Conservation (phyloP, 176 grass and related monocot species). For the Oryza glumipatula region DNA sequence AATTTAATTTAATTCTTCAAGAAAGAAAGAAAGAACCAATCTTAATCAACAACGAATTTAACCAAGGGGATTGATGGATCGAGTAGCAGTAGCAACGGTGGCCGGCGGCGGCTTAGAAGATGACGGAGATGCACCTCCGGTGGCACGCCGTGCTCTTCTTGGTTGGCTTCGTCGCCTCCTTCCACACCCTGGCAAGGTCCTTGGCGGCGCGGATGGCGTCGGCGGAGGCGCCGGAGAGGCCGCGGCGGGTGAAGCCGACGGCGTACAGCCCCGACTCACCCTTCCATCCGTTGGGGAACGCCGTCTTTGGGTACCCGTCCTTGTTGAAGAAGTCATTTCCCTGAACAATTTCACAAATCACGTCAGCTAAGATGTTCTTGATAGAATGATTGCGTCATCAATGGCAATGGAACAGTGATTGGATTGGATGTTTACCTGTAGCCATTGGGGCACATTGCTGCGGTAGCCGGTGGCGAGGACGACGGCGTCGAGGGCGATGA, state of each 20-base stretch:
- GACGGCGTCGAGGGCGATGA: constrained; percentile 60
- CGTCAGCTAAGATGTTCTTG: neutral
- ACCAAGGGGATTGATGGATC: constrained; percentile 42
- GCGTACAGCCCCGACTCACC: constrained; percentile 75
- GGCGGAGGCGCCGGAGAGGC: constrained; percentile 72
- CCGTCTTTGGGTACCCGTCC: constrained; percentile 68
- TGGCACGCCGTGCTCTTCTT: constrained; percentile 68
- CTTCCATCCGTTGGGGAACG: constrained; percentile 77
- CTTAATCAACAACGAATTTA: constrained; percentile 37
- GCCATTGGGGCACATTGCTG: constrained; percentile 81
- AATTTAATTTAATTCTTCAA: too few species aligned
- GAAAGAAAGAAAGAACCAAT: constrained; percentile 44
- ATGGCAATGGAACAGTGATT: neutral
- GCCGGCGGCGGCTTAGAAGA: constrained; percentile 48
- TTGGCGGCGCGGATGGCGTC: constrained; percentile 72
- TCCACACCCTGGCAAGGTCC: constrained; percentile 74
- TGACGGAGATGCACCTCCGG: constrained; percentile 75
- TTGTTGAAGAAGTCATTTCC: constrained; percentile 73
- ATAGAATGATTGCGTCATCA: neutral
- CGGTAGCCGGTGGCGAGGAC: constrained; percentile 87
- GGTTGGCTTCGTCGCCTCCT: constrained; percentile 72
- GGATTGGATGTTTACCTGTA: constrained; percentile 54
- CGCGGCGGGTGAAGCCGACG: constrained; percentile 81
- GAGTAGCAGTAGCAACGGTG: neutral
- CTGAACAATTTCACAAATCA: constrained; percentile 36